Conservation (phyloP, 1,284 basidiomycete genomes). For the Leccinum variabile region DNA sequence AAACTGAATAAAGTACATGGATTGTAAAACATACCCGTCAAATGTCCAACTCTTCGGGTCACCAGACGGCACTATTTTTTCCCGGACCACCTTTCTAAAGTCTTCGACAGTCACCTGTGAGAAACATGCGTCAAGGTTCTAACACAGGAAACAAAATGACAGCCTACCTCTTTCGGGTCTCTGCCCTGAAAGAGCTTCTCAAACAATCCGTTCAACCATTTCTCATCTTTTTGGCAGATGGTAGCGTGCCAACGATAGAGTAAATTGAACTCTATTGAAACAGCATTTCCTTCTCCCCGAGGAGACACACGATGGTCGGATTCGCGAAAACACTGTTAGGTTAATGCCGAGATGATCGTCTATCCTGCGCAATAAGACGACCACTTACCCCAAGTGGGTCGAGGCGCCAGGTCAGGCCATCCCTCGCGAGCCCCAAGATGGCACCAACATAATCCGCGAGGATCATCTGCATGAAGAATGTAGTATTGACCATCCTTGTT, state of each 20-base stretch:
- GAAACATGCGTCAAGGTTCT: constrained; percentile 8
- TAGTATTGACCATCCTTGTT: constrained; percentile 73
- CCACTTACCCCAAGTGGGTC: constrained; percentile 46
- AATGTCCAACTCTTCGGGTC: constrained; percentile 54
- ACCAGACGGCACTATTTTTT: constrained; percentile 37
- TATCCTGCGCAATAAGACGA: background rate
- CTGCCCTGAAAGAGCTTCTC: constrained; percentile 42
- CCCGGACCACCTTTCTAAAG: constrained; percentile 42
- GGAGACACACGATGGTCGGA: constrained; percentile 36
- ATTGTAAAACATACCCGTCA: constrained; percentile 40
- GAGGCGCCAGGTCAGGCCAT: constrained; percentile 48
- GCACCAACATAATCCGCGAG: constrained; percentile 65
- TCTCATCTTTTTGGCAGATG: constrained; percentile 56
- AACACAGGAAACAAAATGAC: constrained; percentile 5
- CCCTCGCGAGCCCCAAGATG: constrained; percentile 49
- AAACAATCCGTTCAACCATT: constrained; percentile 60
- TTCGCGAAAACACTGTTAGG: constrained; percentile 27
- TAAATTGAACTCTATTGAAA: constrained; percentile 74
- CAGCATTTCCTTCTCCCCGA: constrained; percentile 70
- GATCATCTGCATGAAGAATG: constrained; percentile 71
- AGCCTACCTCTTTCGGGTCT: constrained; percentile 41
- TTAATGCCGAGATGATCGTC: background rate
- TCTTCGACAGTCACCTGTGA: constrained; percentile 43
- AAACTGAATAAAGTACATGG: background rate
- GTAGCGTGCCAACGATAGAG: constrained; percentile 78